Percentiles rank a stretch among this genome's conserved stretches.
Evolutionary conservation across 345 rosid genomes (phyloP).

Genomic region (Cardamine chenopodiifolia): DNA sequence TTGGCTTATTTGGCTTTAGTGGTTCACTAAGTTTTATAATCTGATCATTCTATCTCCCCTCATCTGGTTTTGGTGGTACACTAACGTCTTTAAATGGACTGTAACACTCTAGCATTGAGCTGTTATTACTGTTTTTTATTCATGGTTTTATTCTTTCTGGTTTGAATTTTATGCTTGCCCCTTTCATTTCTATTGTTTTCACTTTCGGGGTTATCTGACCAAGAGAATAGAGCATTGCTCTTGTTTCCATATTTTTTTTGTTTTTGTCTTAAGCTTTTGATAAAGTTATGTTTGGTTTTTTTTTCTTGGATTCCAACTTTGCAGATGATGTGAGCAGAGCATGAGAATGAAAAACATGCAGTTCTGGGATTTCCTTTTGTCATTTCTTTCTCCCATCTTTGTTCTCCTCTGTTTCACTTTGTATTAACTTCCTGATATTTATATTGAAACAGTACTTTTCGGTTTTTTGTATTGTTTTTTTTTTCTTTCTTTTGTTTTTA

Average conservation of each 20-base stretch:
- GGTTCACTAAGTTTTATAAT: conserved; percentile 13
- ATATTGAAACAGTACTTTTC: not conserved
- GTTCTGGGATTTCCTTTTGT: conserved; percentile 31
- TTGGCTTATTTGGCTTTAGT: conserved; percentile 28
- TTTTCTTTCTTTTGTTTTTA: not conserved
- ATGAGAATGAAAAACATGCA: conserved; percentile 49
- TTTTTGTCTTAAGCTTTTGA: conserved; percentile 23
- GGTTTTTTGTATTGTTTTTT: not conserved
- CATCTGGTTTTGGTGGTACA: conserved; percentile 5
- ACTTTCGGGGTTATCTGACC: not conserved
- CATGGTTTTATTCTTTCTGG: conserved; percentile 6
- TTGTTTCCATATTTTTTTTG: conserved; percentile 1
- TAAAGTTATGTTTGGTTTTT: conserved; percentile 31
- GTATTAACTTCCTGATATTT: conserved; percentile 13
- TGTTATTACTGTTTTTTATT: conserved; percentile 4
- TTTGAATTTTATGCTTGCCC: conserved; percentile 19
- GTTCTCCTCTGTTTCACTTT: conserved; percentile 20
- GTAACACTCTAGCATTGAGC: not conserved
- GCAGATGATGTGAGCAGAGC: conserved; percentile 66
- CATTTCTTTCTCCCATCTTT: conserved; percentile 14
- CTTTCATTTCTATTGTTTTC: conserved; percentile 26
- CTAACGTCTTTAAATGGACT: not conserved
- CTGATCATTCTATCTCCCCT: not conserved
- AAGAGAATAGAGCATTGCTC: not conserved
- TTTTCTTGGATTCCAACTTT: conserved; percentile 52